Percentiles rank a stretch among this genome's conserved stretches.
phyloP scores from a whole-genome alignment of 2,329 filamentous ascomycete genomes.

The Aspergillus intermedius region DNA sequence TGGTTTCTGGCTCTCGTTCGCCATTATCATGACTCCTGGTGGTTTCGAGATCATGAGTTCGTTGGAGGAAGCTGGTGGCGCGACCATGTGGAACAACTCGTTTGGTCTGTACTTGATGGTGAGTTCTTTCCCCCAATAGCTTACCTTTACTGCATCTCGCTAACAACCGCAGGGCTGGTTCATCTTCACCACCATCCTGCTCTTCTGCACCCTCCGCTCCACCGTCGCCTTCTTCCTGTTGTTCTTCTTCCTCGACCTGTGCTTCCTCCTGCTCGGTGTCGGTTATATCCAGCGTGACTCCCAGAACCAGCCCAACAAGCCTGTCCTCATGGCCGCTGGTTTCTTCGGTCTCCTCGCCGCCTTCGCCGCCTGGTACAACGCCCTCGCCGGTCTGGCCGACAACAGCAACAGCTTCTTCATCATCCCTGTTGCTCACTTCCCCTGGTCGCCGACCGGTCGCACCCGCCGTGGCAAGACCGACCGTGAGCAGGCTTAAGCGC shows the following conservation, averaged over 20 bases:
- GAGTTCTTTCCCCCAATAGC: constrained; percentile 12
- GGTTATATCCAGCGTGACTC: constrained; percentile 53
- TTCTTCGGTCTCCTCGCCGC: constrained; percentile 74
- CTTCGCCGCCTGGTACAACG: constrained; percentile 83
- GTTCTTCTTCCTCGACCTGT: constrained; percentile 69
- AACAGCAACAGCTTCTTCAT: constrained; percentile 73
- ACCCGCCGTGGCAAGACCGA: constrained; percentile 52
- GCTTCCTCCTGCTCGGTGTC: constrained; percentile 66
- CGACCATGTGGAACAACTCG: constrained; percentile 50
- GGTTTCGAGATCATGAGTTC: constrained; percentile 53
- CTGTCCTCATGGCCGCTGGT: constrained; percentile 64
- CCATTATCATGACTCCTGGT: constrained; percentile 62
- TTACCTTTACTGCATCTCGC: not conserved
- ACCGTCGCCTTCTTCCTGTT: constrained; percentile 71
- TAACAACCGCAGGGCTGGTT: constrained; percentile 57
- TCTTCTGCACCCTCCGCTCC: constrained; percentile 68
- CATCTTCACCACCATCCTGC: constrained; percentile 71
- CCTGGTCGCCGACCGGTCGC: constrained; percentile 76
- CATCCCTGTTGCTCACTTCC: constrained; percentile 88
- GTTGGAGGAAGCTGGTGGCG: constrained; percentile 27
- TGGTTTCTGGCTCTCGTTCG: constrained; percentile 75
- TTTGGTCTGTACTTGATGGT: constrained; percentile 68
- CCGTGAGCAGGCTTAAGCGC: constrained; percentile 32
- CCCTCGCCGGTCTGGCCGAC: constrained; percentile 73
- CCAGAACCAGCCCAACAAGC: constrained; percentile 33